phyloP scores from a whole-genome alignment of 495 filamentous ascomycete species.

The Tuber borchii region DNA sequence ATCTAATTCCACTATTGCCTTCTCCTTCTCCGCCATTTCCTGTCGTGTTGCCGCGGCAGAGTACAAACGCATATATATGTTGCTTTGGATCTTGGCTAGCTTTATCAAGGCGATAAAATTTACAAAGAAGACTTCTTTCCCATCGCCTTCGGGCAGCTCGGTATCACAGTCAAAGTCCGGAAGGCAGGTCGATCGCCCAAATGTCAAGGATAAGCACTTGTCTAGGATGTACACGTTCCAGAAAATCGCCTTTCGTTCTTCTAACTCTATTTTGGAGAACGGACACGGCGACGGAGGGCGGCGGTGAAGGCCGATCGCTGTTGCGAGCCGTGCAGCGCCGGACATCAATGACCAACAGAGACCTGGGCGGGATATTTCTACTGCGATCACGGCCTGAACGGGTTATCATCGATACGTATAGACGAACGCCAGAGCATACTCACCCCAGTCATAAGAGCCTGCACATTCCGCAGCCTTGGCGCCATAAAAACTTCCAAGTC shows the following conservation, averaged over 20 bases:
- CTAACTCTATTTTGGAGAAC: constrained; percentile 30
- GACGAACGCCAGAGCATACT: neutral
- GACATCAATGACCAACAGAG: constrained; percentile 40
- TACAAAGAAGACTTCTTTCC: constrained; percentile 18
- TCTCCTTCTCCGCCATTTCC: constrained; percentile 28
- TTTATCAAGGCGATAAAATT: constrained; percentile 34
- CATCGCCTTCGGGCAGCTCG: constrained; percentile 36
- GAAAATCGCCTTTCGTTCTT: constrained; percentile 42
- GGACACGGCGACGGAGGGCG: constrained; percentile 15
- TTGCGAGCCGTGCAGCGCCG: constrained; percentile 37
- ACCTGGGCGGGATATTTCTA: constrained; percentile 38
- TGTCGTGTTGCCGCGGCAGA: constrained; percentile 27
- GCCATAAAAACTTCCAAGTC: constrained; percentile 36
- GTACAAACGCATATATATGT: constrained; percentile 38
- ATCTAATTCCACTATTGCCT: constrained; percentile 28
- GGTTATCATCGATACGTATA: neutral
- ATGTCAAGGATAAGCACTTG: constrained; percentile 39
- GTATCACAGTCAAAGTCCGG: constrained; percentile 40
- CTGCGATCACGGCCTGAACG: constrained; percentile 33
- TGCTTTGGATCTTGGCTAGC: constrained; percentile 35
- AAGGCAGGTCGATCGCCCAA: constrained; percentile 38
- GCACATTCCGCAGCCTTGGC: constrained; percentile 34
- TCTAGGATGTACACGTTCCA: constrained; percentile 43
- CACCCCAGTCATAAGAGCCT: constrained; percentile 35
- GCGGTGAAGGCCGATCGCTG: constrained; percentile 43